Evolutionary conservation across 257 asterid genomes (phyloP).

Genomic region (Euphrasia confusa): DNA sequence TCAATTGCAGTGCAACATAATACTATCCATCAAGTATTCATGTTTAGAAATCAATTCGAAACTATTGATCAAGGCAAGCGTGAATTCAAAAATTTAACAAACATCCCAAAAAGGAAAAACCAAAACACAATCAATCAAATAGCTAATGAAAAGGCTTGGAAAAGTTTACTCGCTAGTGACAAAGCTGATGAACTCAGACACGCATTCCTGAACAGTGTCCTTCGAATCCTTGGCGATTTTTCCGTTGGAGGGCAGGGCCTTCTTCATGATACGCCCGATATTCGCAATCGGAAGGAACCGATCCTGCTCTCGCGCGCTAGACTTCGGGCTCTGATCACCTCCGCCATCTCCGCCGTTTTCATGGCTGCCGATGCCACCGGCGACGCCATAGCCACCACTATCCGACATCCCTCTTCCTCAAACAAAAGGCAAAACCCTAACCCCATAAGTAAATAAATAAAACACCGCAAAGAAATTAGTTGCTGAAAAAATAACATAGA

Average conservation of each 20-base stretch:
- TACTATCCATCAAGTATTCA: background rate
- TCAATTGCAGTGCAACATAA: background rate
- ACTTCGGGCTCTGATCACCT: conserved; percentile 64
- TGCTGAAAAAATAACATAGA: background rate
- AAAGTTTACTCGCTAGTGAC: conserved; percentile 60
- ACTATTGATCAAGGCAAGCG: conserved; percentile 4
- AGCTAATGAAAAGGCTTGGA: background rate
- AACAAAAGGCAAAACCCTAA: conserved; percentile 40
- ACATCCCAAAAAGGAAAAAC: background rate
- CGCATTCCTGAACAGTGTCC: conserved; percentile 76
- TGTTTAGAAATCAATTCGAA: background rate
- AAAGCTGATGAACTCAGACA: conserved; percentile 68
- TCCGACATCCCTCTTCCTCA: conserved; percentile 38
- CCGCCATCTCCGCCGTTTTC: conserved; percentile 53
- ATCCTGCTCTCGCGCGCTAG: conserved; percentile 63
- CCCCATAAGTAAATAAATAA: conserved; percentile 11
- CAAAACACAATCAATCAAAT: conserved; percentile 8
- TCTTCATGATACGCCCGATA: conserved; percentile 69
- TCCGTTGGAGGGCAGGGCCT: conserved; percentile 59
- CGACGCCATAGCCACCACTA: conserved; percentile 46
- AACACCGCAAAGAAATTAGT: conserved; percentile 8
- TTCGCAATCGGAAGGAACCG: conserved; percentile 69
- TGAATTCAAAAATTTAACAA: background rate
- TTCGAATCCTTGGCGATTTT: conserved; percentile 71
- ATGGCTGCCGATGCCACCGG: conserved; percentile 40